Evolutionary conservation across 345 rosid genomes (phyloP).

Genomic region (Balakata baccata): DNA sequence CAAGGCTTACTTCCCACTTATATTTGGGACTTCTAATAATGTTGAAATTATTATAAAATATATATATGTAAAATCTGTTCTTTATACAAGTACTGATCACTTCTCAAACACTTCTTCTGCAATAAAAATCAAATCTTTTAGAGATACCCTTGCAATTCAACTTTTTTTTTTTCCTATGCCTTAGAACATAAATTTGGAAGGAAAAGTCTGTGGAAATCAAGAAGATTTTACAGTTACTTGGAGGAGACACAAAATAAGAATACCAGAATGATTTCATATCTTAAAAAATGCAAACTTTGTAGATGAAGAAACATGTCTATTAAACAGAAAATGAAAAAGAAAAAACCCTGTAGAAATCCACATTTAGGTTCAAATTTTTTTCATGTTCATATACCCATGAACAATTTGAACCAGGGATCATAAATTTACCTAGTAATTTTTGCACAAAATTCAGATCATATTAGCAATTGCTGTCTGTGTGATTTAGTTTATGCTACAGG

Average conservation of each 20-base stretch:
- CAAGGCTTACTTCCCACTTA: not conserved
- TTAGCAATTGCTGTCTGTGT: not conserved
- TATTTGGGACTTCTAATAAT: too few species aligned
- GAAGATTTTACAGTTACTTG: too few species aligned
- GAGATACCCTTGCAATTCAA: not conserved
- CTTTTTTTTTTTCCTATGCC: too few species aligned
- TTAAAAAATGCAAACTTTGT: too few species aligned
- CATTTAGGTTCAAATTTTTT: constrained; percentile 13
- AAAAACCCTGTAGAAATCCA: constrained; percentile 11
- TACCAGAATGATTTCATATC: too few species aligned
- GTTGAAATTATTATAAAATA: too few species aligned
- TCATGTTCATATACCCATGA: constrained; percentile 13
- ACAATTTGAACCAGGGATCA: constrained; percentile 24
- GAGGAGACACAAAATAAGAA: too few species aligned
- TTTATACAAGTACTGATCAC: not conserved
- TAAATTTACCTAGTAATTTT: not conserved
- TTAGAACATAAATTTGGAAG: too few species aligned
- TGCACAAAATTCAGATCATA: constrained; percentile 2
- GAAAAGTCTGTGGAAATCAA: too few species aligned
- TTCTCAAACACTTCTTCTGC: not conserved
- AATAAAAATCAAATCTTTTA: not conserved
- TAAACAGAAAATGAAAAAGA: not conserved
- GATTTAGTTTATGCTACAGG: constrained; percentile 16
- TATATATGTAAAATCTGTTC: too few species aligned
- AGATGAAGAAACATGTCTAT: not conserved